Evolutionary conservation across 306 rosid genomes (phyloP).

Genomic region (Medicago truncatula): DNA sequence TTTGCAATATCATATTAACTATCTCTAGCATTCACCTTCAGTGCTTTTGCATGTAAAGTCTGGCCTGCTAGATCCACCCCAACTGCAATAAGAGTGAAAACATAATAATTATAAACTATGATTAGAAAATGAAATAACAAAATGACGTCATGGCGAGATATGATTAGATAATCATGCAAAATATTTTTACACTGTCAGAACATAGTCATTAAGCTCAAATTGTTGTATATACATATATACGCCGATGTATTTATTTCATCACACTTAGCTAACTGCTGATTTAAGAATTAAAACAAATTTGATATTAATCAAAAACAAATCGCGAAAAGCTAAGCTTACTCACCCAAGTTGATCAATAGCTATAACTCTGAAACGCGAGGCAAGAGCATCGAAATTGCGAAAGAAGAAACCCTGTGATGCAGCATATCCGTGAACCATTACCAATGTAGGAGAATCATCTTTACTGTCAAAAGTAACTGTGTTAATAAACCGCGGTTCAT

Average conservation of each 20-base stretch:
- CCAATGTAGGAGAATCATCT: slow-evolving; percentile 77
- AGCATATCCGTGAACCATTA: slow-evolving; percentile 94
- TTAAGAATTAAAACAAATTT: no score
- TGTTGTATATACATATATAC: neutral
- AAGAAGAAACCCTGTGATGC: slow-evolving; percentile 94
- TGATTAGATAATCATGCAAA: neutral
- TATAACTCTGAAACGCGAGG: slow-evolving; percentile 79
- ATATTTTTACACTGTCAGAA: neutral
- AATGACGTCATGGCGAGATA: neutral
- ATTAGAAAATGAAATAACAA: neutral
- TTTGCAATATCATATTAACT: slow-evolving; percentile 29
- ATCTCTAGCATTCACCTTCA: slow-evolving; percentile 67
- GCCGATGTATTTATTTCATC: neutral
- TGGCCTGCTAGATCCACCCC: slow-evolving; percentile 99
- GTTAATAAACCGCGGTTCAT: slow-evolving; percentile 82
- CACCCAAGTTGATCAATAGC: slow-evolving; percentile 98
- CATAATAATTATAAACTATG: neutral
- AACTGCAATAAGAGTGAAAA: slow-evolving; percentile 56
- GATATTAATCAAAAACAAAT: no score
- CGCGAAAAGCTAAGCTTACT: slow-evolving; percentile 21
- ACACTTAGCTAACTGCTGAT: neutral
- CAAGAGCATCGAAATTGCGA: slow-evolving; percentile 94
- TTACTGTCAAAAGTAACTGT: slow-evolving; percentile 80
- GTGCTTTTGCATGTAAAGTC: slow-evolving; percentile 96
- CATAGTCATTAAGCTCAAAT: neutral